These are phyloP conservation scores for Symmetrospora coprosmae DNA, from an alignment of 768 basidiomycete species.

Conservation along the genomic window DNA sequence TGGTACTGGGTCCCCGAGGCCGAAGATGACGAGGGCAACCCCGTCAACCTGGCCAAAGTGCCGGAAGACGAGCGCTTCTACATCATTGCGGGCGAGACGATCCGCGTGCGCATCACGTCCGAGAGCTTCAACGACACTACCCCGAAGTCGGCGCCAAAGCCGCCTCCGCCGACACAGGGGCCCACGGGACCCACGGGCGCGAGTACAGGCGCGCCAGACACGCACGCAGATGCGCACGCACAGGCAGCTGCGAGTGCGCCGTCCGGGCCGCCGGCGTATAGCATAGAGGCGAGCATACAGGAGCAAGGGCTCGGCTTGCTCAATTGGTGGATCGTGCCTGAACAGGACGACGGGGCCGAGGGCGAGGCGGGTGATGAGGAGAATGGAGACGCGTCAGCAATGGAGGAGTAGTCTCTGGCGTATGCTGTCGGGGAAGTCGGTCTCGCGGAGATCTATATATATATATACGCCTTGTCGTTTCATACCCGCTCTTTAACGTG, in stretches of 20 bases:
- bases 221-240: neutral
- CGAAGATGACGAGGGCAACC: slow-evolving; percentile 3
- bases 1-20: slow-evolving; percentile 36
- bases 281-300: slow-evolving; percentile 37
- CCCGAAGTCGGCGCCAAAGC: slow-evolving; percentile 25
- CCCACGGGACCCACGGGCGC: too few relatives aligned
- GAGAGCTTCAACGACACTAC: slow-evolving; percentile 31
- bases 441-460: too few relatives aligned
- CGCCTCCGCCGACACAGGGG: neutral
- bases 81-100: slow-evolving; percentile 25
- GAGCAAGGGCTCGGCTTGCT: slow-evolving; percentile 39
- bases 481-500: too few relatives aligned
- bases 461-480: too few relatives aligned
- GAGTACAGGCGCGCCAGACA: neutral
- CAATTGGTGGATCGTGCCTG: slow-evolving; percentile 37
- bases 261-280: slow-evolving; percentile 34
- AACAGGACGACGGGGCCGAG: slow-evolving; percentile 32
- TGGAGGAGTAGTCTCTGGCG: too few relatives aligned
- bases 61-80: slow-evolving; percentile 28
- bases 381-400: too few relatives aligned
- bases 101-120: slow-evolving; percentile 30
- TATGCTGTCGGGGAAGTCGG: too few relatives aligned
- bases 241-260: neutral
- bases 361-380: slow-evolving; percentile 28
- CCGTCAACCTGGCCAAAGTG: slow-evolving; percentile 13